A percentile compares a stretch with the other conserved stretches of the same genome.
Evolutionary conservation across 208 protist genomes (phyloP).

Genomic region (Leishmania mexicana): DNA sequence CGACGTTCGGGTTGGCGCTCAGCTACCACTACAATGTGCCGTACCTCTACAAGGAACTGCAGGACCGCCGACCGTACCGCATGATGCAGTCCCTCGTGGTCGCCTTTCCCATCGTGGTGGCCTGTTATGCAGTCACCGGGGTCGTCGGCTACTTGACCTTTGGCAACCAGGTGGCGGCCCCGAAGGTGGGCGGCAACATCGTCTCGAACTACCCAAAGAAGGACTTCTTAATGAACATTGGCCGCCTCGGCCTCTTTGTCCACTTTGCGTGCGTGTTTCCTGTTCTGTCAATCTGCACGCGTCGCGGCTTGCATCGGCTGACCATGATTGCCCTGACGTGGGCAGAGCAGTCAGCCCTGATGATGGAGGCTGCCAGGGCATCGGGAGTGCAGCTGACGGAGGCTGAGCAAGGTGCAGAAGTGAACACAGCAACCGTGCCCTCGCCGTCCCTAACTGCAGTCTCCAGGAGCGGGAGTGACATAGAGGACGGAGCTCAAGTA

Average conservation of each 20-base stretch:
- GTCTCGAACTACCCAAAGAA: slow-evolving; percentile 59
- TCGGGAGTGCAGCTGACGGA: slow-evolving; percentile 13
- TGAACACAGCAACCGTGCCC: not conserved
- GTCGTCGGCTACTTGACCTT: slow-evolving; percentile 79
- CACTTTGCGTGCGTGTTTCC: slow-evolving; percentile 88
- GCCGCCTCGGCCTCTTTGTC: slow-evolving; percentile 70
- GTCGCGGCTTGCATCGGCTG: slow-evolving; percentile 64
- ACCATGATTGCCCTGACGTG: slow-evolving; percentile 61
- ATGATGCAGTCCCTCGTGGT: slow-evolving; percentile 72
- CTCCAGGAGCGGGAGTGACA: not conserved
- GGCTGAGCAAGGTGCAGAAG: not conserved
- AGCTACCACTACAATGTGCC: slow-evolving; percentile 83
- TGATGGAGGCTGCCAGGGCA: slow-evolving; percentile 22
- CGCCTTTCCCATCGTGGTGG: slow-evolving; percentile 66
- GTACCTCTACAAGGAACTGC: slow-evolving; percentile 82
- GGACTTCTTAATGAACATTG: slow-evolving; percentile 71
- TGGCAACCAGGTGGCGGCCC: slow-evolving; percentile 43
- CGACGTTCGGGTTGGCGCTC: slow-evolving; percentile 66
- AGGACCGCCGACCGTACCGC: slow-evolving; percentile 35
- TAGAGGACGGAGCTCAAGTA: not conserved
- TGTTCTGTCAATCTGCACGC: slow-evolving; percentile 74
- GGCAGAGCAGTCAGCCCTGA: slow-evolving; percentile 38
- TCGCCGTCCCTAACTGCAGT: not conserved
- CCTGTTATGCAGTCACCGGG: slow-evolving; percentile 58
- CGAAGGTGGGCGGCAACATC: slow-evolving; percentile 61